Evolutionary conservation across 345 rosid genomes (phyloP).

Genomic region (Diplotaxis tenuifolia): DNA sequence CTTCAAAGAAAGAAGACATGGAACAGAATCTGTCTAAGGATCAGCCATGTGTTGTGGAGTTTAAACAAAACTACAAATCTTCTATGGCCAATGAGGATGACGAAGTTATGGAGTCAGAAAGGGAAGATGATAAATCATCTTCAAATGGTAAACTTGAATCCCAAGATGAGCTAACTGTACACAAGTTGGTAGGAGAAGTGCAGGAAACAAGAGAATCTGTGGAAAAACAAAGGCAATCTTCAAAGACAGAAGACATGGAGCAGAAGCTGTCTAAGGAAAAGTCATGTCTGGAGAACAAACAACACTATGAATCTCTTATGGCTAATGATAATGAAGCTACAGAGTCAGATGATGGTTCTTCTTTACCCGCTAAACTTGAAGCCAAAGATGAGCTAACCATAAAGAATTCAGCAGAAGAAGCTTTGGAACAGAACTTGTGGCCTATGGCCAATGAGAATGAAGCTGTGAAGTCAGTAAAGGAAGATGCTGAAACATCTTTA

Average conservation of each 20-base stretch:
- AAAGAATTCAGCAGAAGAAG: neutral
- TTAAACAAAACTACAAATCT: conserved; percentile 1
- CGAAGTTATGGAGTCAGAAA: neutral
- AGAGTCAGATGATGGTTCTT: conserved; percentile 2
- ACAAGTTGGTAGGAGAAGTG: neutral
- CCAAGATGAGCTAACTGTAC: neutral
- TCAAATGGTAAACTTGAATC: conserved; percentile 10
- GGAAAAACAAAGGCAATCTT: conserved; percentile 14
- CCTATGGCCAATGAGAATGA: no score
- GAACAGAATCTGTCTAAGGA: neutral
- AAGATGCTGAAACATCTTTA: conserved; percentile 5
- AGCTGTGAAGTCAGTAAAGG: neutral
- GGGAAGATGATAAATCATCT: conserved; percentile 5
- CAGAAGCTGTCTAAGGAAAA: neutral
- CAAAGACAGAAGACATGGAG: conserved; percentile 4
- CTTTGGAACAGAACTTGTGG: no score
- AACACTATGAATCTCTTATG: neutral
- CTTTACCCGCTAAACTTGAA: neutral
- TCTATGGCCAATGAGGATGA: neutral
- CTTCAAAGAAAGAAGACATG: conserved; percentile 7
- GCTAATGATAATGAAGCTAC: neutral
- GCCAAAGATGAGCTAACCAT: neutral
- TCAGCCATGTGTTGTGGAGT: neutral
- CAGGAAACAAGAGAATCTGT: neutral
- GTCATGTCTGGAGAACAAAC: neutral